Base-by-base conservation (phyloP, 345 rosid genomes). In the Citrus mangshanensis region DNA sequence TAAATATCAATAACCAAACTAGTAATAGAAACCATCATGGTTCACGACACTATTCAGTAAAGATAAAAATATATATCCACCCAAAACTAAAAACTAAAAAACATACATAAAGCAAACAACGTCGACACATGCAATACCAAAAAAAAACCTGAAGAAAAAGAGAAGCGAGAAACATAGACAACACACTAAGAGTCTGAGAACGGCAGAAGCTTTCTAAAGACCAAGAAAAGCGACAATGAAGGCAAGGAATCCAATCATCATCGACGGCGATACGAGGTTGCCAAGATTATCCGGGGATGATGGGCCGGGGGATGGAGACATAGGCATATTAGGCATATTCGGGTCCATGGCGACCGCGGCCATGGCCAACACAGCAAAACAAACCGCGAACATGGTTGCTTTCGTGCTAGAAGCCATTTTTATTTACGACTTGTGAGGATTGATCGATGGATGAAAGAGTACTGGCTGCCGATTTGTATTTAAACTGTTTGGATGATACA, bases 281-380 rank as follows among this genome's bases (percentile, higher is more conserved):
- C 66, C 70, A 18, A 24, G 69, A 37, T 74, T 51, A 7, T 12
- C 34, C 35, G 55, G 12, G 5, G 69, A 1, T 27, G 58, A 27
- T 32, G 38, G 18, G 37, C 4, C 35, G 38, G 79, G 35, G 10
- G 13, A 14, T 1, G 74, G 80, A 5, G 78, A 82, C 51, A 2
- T 6, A 87, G 76, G 77, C 89, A 82, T 81, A 75, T 74, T 82
- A 1, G 85, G 82, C 14, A 75, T 73, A 67, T 64, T 70, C 3
- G 73, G 21, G 24, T 35, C 40, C 83, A 65, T 81, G 38, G 64
- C 66, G 27, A 71, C 76, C 4, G 51, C 85, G 56, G 65, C 83
- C 84, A 74, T 16, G 5, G 59, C 62, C 83, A 79, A 9, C 22
- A 68, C 27, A 28, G 78, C 77, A 14, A 80, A 72, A 68, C 78